These are phyloP conservation scores for Sporothrix euskadiensis DNA, from an alignment of 2,329 filamentous ascomycete genomes.

Conservation along the genomic window DNA sequence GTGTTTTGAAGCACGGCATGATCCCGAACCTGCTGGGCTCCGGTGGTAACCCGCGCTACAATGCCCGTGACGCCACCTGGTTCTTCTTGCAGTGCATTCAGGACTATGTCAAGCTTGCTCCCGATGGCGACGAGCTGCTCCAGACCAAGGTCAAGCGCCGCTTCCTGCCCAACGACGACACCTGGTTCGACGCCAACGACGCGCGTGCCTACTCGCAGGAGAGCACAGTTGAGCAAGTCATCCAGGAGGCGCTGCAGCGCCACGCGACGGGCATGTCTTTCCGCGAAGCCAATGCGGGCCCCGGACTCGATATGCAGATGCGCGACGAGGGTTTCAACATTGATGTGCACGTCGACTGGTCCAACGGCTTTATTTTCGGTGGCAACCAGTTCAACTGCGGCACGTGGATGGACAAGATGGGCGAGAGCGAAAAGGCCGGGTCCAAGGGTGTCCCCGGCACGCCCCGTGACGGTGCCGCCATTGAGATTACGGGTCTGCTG, in stretches of 20 bases:
- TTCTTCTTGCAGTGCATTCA: slow-evolving; percentile 97
- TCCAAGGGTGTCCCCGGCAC: slow-evolving; percentile 94
- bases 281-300: slow-evolving; percentile 90
- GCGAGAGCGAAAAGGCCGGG: slow-evolving; percentile 86
- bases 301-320: slow-evolving; percentile 90
- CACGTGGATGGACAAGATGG: slow-evolving; percentile 99
- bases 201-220: slow-evolving; percentile 79
- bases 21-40: slow-evolving; percentile 91
- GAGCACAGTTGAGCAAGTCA: slow-evolving; percentile 82
- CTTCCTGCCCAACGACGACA: slow-evolving; percentile 94
- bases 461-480: slow-evolving; percentile 90
- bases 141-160: slow-evolving; percentile 76
- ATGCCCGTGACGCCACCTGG: slow-evolving; percentile 95
- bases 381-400: slow-evolving; percentile 94
- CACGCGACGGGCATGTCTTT: slow-evolving; percentile 91
- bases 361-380: slow-evolving; percentile 86
- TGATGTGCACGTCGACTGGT: slow-evolving; percentile 87
- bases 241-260: slow-evolving; percentile 89
- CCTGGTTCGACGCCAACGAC: slow-evolving; percentile 84
- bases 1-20: slow-evolving; percentile 97
- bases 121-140: slow-evolving; percentile 72
- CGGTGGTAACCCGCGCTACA: slow-evolving; percentile 85
- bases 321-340: slow-evolving; percentile 88
- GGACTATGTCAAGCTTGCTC: slow-evolving; percentile 81
- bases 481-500: slow-evolving; percentile 90